Evolutionary conservation across 2,329 filamentous ascomycete genomes (phyloP), one percentile per base, ranked within the genome.

Genomic region (Fusarium dimerum): DNA sequence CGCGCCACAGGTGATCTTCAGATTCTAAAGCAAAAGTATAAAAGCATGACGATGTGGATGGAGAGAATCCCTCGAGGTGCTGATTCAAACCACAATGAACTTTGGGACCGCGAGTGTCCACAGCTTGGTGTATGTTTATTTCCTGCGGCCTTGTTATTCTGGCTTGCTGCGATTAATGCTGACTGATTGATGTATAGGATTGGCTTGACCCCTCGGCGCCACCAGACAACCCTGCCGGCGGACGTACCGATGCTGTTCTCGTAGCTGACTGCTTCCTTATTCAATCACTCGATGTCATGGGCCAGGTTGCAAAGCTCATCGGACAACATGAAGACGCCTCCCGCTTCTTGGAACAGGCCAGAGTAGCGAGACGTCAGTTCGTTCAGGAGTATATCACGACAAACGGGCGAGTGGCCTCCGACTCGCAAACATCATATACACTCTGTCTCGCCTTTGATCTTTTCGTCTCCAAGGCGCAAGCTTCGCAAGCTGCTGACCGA

Each of bases 141-240:
- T 12, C 34, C n/a, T 41, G 12, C 20, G 5, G 18, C n/a, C 7
- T 39, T 32, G 30, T 32, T 32, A 6, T 32, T 32, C 30, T 32
- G 7, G 7, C 30, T 32, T 7, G 7, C 6, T 32, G 30, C 30
- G 12, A 32, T 32, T 12, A 32, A n/a, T 20, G 32, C 26, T 41
- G 13, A 17, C n/a, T 41, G 30, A 34, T 18, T 74, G 77, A 55
- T 69, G 70, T 29, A 74, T 72, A 6, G 41, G 76, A 78, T 58
- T 78, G 76, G 76, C 67, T 78, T 2, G 76, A 77, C 52, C 76
- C 76, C 0, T 63, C 66, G n/a, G 68, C 76, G 3, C 75, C 76
- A 0, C 63, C 70, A 0, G 64, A 72, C 5, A 54, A 69, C 3
- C 69, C 76, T 0, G 70, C 65, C 3, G 53, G 52, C 7, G 71